A percentile compares a stretch with the other conserved stretches of the same genome.
phyloP scores from a whole-genome alignment of 495 filamentous ascomycete species.

The Penicillium bialowiezense region DNA sequence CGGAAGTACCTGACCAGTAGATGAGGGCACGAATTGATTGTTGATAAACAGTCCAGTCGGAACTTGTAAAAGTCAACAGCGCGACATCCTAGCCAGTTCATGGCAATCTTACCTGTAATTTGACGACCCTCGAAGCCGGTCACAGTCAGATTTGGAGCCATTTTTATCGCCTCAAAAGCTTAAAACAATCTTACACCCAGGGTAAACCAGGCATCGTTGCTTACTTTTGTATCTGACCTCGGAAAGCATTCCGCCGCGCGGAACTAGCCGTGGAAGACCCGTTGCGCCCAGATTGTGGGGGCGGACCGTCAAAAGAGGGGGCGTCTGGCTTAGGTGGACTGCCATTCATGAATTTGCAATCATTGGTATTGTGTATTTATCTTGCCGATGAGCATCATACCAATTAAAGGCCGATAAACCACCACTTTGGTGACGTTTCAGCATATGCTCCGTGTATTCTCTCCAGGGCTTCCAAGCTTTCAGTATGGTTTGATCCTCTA shows the following conservation, averaged over 20 bases:
- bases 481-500: too few species aligned
- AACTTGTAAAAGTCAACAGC: conserved; percentile 2
- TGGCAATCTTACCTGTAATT: conserved; percentile 9
- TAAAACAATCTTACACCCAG: too few species aligned
- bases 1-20: conserved; percentile 13
- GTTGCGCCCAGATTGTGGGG: neutral
- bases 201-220: neutral
- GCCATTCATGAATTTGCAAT: too few species aligned
- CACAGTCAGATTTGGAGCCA: conserved; percentile 12
- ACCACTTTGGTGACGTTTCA: too few species aligned
- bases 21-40: conserved; percentile 32
- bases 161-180: neutral
- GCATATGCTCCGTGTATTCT: too few species aligned
- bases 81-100: neutral
- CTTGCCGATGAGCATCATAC: too few species aligned
- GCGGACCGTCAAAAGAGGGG: neutral
- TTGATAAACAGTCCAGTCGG: conserved; percentile 38
- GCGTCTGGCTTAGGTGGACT: too few species aligned
- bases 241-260: conserved; percentile 6
- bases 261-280: neutral
- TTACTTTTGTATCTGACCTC: conserved; percentile 4
- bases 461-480: too few species aligned
- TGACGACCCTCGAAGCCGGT: conserved; percentile 17
- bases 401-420: too few species aligned
- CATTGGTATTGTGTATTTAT: too few species aligned